These are phyloP conservation scores for Bombardia bombarda DNA, from an alignment of 495 filamentous ascomycete genomes.

Conservation along the genomic window DNA sequence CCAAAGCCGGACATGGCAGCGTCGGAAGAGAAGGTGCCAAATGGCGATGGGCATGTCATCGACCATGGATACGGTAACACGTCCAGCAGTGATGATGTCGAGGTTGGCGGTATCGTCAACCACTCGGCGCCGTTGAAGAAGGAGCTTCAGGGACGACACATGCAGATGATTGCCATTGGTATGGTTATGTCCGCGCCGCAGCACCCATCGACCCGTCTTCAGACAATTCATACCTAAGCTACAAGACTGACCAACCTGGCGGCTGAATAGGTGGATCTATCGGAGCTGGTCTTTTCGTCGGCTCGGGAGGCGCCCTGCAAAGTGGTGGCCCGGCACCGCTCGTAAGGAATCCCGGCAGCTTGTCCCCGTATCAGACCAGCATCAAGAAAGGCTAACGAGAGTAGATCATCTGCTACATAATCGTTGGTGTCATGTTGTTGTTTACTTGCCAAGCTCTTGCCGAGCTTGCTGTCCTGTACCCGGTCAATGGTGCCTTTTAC, in stretches of 20 bases:
- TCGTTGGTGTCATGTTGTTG: slow-evolving; percentile 38
- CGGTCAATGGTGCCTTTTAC: slow-evolving; percentile 49
- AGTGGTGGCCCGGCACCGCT: slow-evolving; percentile 49
- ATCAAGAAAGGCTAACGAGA: slow-evolving; percentile 24
- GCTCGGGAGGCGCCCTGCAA: slow-evolving; percentile 40
- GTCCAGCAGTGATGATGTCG: not conserved
- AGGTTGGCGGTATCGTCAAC: slow-evolving; percentile 1
- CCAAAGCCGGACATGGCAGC: not conserved
- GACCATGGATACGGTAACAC: not conserved
- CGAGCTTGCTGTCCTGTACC: slow-evolving; percentile 60
- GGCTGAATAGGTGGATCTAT: slow-evolving; percentile 45
- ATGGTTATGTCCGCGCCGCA: not conserved
- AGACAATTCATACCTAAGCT: too few species aligned
- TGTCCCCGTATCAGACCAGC: slow-evolving; percentile 31
- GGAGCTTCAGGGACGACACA: slow-evolving; percentile 42
- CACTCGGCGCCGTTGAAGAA: slow-evolving; percentile 13
- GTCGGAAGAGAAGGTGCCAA: not conserved
- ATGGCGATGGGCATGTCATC: not conserved
- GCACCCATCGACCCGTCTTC: too few species aligned
- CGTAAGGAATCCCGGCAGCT: slow-evolving; percentile 16
- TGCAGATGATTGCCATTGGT: slow-evolving; percentile 76
- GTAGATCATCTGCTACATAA: slow-evolving; percentile 44
- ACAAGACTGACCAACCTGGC: slow-evolving; percentile 8
- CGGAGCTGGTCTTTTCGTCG: slow-evolving; percentile 52
- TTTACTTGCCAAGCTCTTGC: slow-evolving; percentile 52